phyloP scores from a whole-genome alignment of 2,329 filamentous ascomycete species.

The Colletotrichum camelliae region DNA sequence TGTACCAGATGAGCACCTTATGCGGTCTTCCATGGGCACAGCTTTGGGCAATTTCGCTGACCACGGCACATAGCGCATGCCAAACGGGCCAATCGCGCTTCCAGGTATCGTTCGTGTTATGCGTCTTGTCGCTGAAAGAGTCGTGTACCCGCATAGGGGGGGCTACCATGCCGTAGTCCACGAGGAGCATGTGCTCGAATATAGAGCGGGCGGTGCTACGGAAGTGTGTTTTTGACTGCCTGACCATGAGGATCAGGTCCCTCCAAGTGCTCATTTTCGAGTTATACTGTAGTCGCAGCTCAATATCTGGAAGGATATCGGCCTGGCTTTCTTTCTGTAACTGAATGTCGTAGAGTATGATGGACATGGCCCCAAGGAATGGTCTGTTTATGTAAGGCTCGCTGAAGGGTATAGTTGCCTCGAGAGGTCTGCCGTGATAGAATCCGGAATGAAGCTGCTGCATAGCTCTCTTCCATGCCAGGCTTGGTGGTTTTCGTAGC shows the following conservation, averaged over 20 bases:
- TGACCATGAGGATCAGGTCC: rapidly evolving
- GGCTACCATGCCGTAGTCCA: not conserved
- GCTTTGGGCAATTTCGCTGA: not conserved
- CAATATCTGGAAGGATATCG: not conserved
- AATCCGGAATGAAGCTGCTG: not conserved
- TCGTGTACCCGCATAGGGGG: rapidly evolving
- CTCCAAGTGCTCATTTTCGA: not conserved
- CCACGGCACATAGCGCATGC: rapidly evolving
- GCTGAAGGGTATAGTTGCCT: rapidly evolving
- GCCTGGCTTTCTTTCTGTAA: not conserved
- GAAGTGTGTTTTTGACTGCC: rapidly evolving
- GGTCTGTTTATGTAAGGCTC: rapidly evolving
- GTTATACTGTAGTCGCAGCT: not conserved
- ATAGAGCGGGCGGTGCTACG: not conserved
- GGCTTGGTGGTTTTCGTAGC: not conserved
- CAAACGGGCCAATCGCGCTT: not conserved
- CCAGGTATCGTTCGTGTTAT: not conserved
- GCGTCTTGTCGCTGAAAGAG: too few relatives aligned
- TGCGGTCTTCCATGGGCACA: rapidly evolving
- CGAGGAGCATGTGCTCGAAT: not conserved
- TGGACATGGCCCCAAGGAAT: not conserved
- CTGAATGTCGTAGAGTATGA: not conserved
- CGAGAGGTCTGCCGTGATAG: rapidly evolving
- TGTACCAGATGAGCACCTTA: not conserved
- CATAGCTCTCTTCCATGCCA: not conserved